Evolutionary conservation across 805 yeast genomes (phyloP).

Genomic region (Lipomyces mesembrius): DNA sequence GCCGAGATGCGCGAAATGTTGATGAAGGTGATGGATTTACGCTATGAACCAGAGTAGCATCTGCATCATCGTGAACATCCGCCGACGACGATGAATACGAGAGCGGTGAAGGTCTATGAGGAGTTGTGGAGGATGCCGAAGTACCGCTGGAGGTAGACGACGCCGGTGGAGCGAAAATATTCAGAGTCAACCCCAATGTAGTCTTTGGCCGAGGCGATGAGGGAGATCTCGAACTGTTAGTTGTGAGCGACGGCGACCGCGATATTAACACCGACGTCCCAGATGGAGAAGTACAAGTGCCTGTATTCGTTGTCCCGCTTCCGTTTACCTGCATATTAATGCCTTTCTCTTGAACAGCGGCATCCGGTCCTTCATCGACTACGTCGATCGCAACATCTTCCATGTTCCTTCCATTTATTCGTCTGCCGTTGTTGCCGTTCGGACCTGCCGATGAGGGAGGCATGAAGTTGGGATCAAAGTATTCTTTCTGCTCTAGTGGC

Average conservation of each 20-base stretch:
- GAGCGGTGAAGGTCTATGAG: conserved; percentile 5
- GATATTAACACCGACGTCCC: not conserved
- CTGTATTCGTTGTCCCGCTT: not conserved
- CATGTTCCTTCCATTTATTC: not conserved
- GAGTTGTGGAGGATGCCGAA: not conserved
- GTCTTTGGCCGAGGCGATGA: conserved; percentile 1
- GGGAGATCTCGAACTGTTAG: not conserved
- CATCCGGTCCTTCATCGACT: not conserved
- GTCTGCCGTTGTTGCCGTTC: not conserved
- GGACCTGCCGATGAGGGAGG: not conserved
- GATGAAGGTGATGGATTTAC: not conserved
- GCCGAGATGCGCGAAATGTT: not conserved
- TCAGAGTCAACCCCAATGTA: not conserved
- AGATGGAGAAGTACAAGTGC: not conserved
- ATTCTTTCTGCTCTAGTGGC: not conserved
- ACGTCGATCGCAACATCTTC: not conserved
- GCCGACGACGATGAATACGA: conserved; percentile 5
- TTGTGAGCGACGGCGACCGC: conserved; percentile 6
- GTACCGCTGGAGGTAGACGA: not conserved
- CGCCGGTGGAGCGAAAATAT: not conserved
- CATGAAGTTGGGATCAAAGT: conserved; percentile 1
- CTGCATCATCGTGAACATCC: not conserved
- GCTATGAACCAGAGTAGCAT: conserved; percentile 1
- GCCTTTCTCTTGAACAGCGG: not conserved
- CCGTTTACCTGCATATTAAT: not conserved